Conservation (phyloP, 176 grass and related monocot species). For the Eleusine coracana region DNA sequence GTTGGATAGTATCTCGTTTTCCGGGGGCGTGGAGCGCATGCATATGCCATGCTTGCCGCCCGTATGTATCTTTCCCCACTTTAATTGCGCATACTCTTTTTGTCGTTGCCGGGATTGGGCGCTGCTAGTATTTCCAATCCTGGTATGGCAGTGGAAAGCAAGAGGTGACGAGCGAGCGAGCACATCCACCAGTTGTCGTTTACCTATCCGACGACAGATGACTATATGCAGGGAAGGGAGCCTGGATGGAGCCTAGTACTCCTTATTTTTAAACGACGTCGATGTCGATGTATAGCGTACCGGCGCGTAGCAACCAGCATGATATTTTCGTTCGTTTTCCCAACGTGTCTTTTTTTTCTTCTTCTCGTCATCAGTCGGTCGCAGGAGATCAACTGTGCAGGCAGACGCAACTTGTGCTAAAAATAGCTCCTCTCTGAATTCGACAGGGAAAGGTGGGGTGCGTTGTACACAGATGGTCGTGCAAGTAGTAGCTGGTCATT, state of each 20-base stretch:
- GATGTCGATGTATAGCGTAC: not conserved
- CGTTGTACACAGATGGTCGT: not conserved
- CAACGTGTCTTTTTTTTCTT: not conserved
- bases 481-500: not conserved
- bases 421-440: not conserved
- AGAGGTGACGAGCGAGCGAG: not conserved
- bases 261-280: slow-evolving; percentile 3
- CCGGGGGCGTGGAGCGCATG: not conserved
- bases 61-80: not conserved
- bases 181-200: slow-evolving; percentile 3
- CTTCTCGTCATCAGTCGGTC: not conserved
- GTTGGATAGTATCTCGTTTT: not conserved
- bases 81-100: not conserved
- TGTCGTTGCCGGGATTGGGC: not conserved
- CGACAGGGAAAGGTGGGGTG: no score
- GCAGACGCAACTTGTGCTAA: not conserved
- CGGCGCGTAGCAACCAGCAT: not conserved
- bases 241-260: not conserved
- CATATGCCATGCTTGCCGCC: not conserved
- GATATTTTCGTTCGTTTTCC: not conserved
- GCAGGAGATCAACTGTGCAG: not conserved
- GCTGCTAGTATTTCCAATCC: not conserved
- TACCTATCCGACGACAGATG: not conserved
- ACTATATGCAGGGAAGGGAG: no score
- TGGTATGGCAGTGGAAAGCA: not conserved